These are phyloP conservation scores for Sporisorium exsertum DNA, from an alignment of 1,284 basidiomycete genomes.

Conservation along the genomic window DNA sequence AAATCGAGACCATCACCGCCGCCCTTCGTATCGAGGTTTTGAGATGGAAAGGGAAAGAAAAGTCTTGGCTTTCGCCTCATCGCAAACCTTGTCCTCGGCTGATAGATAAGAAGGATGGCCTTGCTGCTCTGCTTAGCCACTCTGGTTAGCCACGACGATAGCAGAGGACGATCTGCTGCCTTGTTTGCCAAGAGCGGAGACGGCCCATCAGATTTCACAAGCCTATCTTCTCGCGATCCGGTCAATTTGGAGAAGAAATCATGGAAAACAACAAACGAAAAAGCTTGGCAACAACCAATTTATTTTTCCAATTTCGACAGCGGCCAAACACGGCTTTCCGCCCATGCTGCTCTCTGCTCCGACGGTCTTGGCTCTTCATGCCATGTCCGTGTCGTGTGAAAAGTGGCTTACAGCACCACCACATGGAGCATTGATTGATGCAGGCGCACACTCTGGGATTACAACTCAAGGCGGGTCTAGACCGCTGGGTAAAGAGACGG, in stretches of 20 bases:
- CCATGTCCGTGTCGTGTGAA: not conserved
- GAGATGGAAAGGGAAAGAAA: conserved; percentile 1
- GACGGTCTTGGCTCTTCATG: not conserved
- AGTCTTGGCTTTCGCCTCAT: conserved; percentile 12
- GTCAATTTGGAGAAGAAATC: not conserved
- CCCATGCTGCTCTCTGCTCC: too few species aligned
- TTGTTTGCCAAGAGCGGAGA: too few species aligned
- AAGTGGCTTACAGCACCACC: too few species aligned
- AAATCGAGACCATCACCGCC: not conserved
- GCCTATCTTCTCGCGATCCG: not conserved
- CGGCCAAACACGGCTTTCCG: not conserved
- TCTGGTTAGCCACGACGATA: too few species aligned
- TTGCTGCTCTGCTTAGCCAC: not conserved
- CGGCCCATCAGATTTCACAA: not conserved
- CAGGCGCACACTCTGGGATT: too few species aligned
- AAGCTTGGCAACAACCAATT: not conserved
- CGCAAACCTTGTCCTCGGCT: not conserved
- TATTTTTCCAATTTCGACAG: not conserved
- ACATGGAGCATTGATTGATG: too few species aligned
- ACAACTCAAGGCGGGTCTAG: too few species aligned
- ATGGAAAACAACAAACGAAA: not conserved
- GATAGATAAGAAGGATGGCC: not conserved
- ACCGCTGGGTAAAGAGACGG: too few species aligned
- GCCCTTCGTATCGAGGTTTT: not conserved
- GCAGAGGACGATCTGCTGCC: too few species aligned